Evolutionary conservation across 345 rosid genomes (phyloP).

Genomic region (Trapa bicornis): DNA sequence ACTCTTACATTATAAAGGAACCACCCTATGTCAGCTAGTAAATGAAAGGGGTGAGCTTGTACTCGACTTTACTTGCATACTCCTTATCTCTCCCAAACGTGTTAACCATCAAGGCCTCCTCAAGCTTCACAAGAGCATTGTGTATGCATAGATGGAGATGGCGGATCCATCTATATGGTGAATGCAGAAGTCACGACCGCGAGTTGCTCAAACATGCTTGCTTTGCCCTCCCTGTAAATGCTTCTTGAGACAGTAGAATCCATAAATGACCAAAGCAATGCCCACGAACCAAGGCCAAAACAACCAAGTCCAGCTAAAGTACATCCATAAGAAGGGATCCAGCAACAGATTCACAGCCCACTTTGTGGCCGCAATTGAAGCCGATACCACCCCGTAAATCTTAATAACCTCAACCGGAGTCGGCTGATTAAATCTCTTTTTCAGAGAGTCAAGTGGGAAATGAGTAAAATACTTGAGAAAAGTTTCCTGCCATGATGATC

Average conservation of each 20-base stretch:
- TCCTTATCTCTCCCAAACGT: constrained; percentile 46
- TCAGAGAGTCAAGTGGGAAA: constrained; percentile 33
- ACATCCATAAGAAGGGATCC: constrained; percentile 81
- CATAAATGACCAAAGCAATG: constrained; percentile 41
- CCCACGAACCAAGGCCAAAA: constrained; percentile 92
- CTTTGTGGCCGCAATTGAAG: constrained; percentile 44
- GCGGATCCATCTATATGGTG: constrained; percentile 10
- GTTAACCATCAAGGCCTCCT: constrained; percentile 19
- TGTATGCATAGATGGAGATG: no score
- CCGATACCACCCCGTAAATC: constrained; percentile 39
- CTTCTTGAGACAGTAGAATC: constrained; percentile 47
- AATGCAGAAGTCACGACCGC: constrained; percentile 53
- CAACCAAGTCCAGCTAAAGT: constrained; percentile 87
- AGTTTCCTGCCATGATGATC: constrained; percentile 23
- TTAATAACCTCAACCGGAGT: constrained; percentile 47
- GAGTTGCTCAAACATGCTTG: constrained; percentile 64
- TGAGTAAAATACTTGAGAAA: constrained; percentile 28
- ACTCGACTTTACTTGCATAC: constrained; percentile 60
- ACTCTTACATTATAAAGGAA: background rate
- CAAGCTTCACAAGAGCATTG: no score
- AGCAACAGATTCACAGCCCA: constrained; percentile 36
- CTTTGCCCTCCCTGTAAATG: constrained; percentile 54
- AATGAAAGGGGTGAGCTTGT: constrained; percentile 71
- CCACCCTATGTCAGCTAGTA: constrained; percentile 37
- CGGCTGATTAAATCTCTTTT: constrained; percentile 19